phyloP scores from a whole-genome alignment of 164 flowering plant genomes.

The Protea cynaroides region DNA sequence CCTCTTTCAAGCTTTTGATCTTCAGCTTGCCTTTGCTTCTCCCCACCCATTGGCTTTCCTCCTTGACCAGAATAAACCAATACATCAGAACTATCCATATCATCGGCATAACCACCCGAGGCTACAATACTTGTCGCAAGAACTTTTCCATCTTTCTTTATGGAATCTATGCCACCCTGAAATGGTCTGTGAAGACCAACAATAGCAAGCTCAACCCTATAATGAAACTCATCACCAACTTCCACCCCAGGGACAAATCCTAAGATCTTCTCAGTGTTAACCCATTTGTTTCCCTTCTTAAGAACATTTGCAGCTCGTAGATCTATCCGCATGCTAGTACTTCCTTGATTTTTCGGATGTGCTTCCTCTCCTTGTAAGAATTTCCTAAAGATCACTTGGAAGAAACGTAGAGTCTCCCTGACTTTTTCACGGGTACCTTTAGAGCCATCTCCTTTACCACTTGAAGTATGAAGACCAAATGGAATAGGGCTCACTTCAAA shows the following conservation, averaged over 20 bases:
- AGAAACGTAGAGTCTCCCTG: conserved; percentile 66
- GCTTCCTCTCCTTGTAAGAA: conserved; percentile 66
- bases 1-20: conserved; percentile 81
- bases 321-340: conserved; percentile 37
- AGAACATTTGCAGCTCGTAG: conserved; percentile 34
- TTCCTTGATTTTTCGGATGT: conserved; percentile 19
- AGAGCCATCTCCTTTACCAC: conserved; percentile 11
- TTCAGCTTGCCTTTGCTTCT: conserved; percentile 43
- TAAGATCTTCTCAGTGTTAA: conserved; percentile 45
- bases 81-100: conserved; percentile 45
- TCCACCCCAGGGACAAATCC: conserved; percentile 89
- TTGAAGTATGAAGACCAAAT: conserved; percentile 18
- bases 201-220: conserved; percentile 69
- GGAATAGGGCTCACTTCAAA: conserved; percentile 35
- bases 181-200: conserved; percentile 71
- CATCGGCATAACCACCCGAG: conserved; percentile 73
- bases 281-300: conserved; percentile 40
- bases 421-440: conserved; percentile 44
- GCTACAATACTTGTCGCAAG: conserved; percentile 75
- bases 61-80: conserved; percentile 61
- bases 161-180: conserved; percentile 74
- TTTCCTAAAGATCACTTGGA: conserved; percentile 55
- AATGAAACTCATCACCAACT: conserved; percentile 89
- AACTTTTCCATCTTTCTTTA: conserved; percentile 25
- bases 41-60: conserved; percentile 39